Conservation (phyloP, 495 filamentous ascomycete genomes). For the Aspergillus hancockii region DNA sequence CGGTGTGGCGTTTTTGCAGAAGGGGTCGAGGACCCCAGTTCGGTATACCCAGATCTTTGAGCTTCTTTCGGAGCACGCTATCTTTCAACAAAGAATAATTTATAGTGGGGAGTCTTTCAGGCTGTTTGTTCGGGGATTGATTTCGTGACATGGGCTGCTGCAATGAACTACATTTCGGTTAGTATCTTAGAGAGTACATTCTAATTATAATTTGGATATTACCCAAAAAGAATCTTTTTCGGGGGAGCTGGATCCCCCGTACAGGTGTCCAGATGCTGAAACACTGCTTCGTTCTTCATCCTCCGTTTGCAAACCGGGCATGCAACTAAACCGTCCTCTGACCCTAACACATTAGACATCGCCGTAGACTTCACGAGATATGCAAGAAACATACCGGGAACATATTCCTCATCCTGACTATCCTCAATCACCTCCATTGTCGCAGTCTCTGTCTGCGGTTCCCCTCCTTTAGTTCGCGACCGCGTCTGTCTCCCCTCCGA, state of each 20-base stretch:
- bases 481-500: constrained; percentile 42
- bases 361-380: constrained; percentile 11
- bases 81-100: constrained; percentile 85
- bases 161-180: constrained; percentile 24
- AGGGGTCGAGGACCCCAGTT: constrained; percentile 62
- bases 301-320: constrained; percentile 79
- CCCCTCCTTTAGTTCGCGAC: constrained; percentile 32
- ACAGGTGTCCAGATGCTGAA: constrained; percentile 72
- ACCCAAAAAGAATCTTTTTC: constrained; percentile 34
- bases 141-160: constrained; percentile 21
- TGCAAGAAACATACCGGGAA: constrained; percentile 29
- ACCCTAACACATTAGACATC: constrained; percentile 26
- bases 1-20: constrained; percentile 77
- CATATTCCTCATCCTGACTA: constrained; percentile 41
- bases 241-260: constrained; percentile 25
- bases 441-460: constrained; percentile 11
- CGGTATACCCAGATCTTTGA: constrained; percentile 81
- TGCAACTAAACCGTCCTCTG: constrained; percentile 72
- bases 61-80: constrained; percentile 69
- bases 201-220: constrained; percentile 10
- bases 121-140: constrained; percentile 31
- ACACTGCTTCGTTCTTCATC: constrained; percentile 77
- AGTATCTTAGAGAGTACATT: neutral
- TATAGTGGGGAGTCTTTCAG: constrained; percentile 68
- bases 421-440: constrained; percentile 38